Evolutionary conservation across 169 alveolate genomes (phyloP), one percentile per base, ranked within the genome.

Genomic region (Plasmodium coatneyi): DNA sequence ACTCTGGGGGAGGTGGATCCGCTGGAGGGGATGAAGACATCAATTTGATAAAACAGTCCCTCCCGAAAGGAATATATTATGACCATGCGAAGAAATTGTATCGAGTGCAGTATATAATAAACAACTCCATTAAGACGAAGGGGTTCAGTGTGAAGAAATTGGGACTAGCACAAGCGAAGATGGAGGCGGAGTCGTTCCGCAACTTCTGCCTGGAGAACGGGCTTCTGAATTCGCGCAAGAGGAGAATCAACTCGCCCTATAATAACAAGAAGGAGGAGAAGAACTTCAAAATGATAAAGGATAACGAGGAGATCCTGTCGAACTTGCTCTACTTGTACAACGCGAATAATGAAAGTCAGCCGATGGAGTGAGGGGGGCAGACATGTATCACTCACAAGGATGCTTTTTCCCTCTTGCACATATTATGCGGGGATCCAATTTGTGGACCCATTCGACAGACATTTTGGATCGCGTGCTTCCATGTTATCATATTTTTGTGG

Each of bases 111-210:
- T 89, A 89, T 34, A 80, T 89, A 22, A 46, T 89, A 28, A 80
- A 89, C 41, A 80, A 89, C 71, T 89, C 94, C 5, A 89, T 89
- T 66, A 89, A 89, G 82, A 89, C 94, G 16, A 89, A 89, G 82
- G 94, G 94, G 16, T 89, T 89, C 82, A 89, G 94, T 79, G 94
- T 89, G 34, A 89, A 89, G 74, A 89, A 89, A 52, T 70, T 89
- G 36, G 94, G 94, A 10, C 56, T 80, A 28, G 90, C 82, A 10
- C 84, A 89, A 39, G 94, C 94, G 32, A 89, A 80, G 72, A 79
- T 78, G 16, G 94, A 89, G 54, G 94, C 94, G 16, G 94, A 89
- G 54, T 60, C 94, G 3, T 89, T 89, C 79, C 41, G 94, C 49
- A 89, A 89, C 19, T 89, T 80, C n/a, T 89, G 94, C 72, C 54